Percentiles rank a stretch among this genome's conserved stretches.
phyloP scores from a whole-genome alignment of 2,329 filamentous ascomycete genomes.

The Xylaria sp. region DNA sequence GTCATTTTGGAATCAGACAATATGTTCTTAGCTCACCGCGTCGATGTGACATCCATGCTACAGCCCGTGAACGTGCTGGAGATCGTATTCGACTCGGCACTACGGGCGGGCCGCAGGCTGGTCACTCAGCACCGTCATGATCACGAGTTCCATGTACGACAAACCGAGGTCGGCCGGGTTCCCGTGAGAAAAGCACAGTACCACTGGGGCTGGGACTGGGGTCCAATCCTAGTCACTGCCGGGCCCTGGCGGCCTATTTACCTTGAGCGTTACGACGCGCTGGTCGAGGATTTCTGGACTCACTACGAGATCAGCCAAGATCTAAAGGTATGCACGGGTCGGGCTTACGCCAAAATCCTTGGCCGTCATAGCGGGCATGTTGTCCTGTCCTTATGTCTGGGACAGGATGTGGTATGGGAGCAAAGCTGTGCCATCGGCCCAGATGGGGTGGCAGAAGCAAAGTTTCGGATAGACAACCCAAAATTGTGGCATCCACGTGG shows the following conservation, averaged over 20 bases:
- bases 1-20: constrained; percentile 60
- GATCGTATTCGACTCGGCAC: constrained; percentile 60
- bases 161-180: constrained; percentile 47
- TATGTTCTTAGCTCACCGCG: constrained; percentile 64
- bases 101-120: constrained; percentile 54
- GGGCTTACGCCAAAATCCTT: constrained; percentile 42
- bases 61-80: constrained; percentile 50
- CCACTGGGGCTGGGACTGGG: constrained; percentile 75
- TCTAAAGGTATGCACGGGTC: constrained; percentile 42
- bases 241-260: constrained; percentile 69
- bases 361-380: constrained; percentile 36
- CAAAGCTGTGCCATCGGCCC: constrained; percentile 20
- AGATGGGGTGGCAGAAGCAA: constrained; percentile 22
- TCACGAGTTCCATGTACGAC: constrained; percentile 56
- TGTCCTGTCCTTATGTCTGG: constrained; percentile 31
- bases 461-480: constrained; percentile 47
- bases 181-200: constrained; percentile 69
- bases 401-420: constrained; percentile 22
- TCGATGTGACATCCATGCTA: constrained; percentile 51
- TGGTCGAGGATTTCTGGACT: constrained; percentile 61
- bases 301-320: constrained; percentile 41
- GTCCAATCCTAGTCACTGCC: constrained; percentile 62
- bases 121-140: constrained; percentile 55
- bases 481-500: constrained; percentile 46
- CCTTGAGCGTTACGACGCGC: constrained; percentile 63